Percentiles rank a stretch among this genome's conserved stretches.
Conservation (phyloP, 352 stramenopile genomes). For the Halophytophthora batemanensis region DNA sequence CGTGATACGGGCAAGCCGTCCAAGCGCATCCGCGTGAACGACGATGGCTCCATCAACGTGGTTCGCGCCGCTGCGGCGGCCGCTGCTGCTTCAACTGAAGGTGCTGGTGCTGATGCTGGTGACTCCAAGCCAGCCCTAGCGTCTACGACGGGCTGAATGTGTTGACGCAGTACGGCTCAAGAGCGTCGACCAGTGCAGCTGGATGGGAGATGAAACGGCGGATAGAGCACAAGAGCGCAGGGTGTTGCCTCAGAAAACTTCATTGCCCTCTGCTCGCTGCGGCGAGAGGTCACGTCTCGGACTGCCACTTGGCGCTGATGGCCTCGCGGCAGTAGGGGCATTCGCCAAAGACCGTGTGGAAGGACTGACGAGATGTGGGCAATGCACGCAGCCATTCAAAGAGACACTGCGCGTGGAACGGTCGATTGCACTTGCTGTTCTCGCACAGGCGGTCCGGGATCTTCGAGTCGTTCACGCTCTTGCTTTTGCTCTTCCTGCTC, state of each 20-base stretch:
- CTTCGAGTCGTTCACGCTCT: conserved; percentile 11
- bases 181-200: no score
- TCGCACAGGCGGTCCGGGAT: conserved; percentile 87
- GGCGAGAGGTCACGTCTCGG: conserved; percentile 22
- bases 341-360: conserved; percentile 88
- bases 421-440: conserved; percentile 76
- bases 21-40: conserved; percentile 54
- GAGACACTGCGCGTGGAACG: conserved; percentile 87
- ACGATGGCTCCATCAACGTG: conserved; percentile 61
- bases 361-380: conserved; percentile 85
- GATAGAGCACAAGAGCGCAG: no score
- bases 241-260: conserved; percentile 1
- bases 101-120: conserved; percentile 8
- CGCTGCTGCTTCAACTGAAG: conserved; percentile 5
- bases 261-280: conserved; percentile 5
- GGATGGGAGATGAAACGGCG: no score
- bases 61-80: conserved; percentile 24
- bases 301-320: conserved; percentile 76
- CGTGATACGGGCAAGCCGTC: conserved; percentile 45
- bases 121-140: conserved; percentile 22
- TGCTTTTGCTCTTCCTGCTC: neutral
- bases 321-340: conserved; percentile 89
- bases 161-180: no score
- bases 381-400: conserved; percentile 89
- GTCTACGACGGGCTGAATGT: conserved; percentile 18